Base-by-base conservation (phyloP, 805 yeast species). In the Candida palmyrensis region DNA sequence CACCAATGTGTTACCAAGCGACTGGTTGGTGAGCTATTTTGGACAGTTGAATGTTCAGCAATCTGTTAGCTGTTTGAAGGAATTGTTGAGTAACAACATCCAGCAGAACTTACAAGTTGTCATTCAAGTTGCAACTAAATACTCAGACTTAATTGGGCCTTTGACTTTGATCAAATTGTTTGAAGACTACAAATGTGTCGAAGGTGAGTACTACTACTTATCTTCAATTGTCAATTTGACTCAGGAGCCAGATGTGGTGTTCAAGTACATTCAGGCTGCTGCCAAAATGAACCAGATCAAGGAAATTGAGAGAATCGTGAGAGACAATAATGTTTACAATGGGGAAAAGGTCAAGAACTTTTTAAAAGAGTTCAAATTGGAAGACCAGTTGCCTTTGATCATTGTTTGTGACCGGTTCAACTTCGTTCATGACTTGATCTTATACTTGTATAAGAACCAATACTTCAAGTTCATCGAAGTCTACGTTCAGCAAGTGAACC, bases 261-360 rank as follows among this genome's bases (percentile, higher is more conserved):
- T 86, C 72, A 92, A 94, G 66, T 92, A 90, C 64, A 88, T 92
- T 48, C 95, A 88, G 62, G 78, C 95, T 39, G 97, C 97, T 42
- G 85, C 96, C 25, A 79, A 77, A 53, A 71, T 87, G 55, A 89
- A 89, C 40, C 97, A 92, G 68, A 72, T 73, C 57, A 83, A 84
- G 52, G 99, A 92, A 66, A 87, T 92, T 52, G 98, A 92, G 68
- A 79, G 99, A 60, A 77, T 92, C 41, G 96, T 88, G 33, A 81
- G 92, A 59, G 96, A 88, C 55, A 92, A 92, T 70, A 84, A 77
- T 45, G 90, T 87, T 38, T 92, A 90, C 63, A 90, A 88, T 55
- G 94, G 97, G 39, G 98, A 92, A 59, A 89, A 89, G 64, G 97
- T 92, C 39, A 92, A 92, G 72, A 92, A 92, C 68, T 94, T 85